Conservation (phyloP, 208 protist genomes). For the Leishmania tarentolae region DNA sequence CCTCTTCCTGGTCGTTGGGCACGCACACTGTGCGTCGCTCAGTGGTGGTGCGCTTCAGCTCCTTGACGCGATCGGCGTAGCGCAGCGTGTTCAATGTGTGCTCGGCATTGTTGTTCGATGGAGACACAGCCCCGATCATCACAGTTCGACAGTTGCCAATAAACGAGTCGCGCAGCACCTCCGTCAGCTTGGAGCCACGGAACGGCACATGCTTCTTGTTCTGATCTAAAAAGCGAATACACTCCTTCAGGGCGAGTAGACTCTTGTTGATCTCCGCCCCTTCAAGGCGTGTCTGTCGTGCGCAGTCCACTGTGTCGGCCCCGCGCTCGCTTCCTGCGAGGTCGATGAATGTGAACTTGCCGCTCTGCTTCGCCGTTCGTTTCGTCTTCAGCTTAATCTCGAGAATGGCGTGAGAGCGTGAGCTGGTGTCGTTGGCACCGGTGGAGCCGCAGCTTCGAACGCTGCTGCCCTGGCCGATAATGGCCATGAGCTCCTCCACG, state of each 20-base stretch:
- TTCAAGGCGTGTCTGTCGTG: slow-evolving; percentile 87
- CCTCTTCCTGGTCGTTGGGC: slow-evolving; percentile 30
- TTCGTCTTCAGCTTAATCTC: slow-evolving; percentile 49
- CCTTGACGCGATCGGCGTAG: slow-evolving; percentile 90
- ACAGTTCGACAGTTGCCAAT: slow-evolving; percentile 93
- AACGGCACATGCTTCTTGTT: slow-evolving; percentile 90
- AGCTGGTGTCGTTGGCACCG: slow-evolving; percentile 94
- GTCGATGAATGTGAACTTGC: slow-evolving; percentile 90
- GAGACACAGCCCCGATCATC: slow-evolving; percentile 93
- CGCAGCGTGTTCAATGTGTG: slow-evolving; percentile 84
- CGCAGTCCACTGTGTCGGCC: slow-evolving; percentile 74
- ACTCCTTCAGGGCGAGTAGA: slow-evolving; percentile 87
- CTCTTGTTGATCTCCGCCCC: slow-evolving; percentile 92
- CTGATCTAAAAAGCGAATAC: slow-evolving; percentile 81
- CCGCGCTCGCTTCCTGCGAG: slow-evolving; percentile 93
- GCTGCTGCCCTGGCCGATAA: slow-evolving; percentile 85
- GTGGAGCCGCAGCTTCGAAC: slow-evolving; percentile 88
- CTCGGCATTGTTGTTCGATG: slow-evolving; percentile 74
- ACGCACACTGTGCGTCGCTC: slow-evolving; percentile 31
- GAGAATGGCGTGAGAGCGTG: slow-evolving; percentile 96
- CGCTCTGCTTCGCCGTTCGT: slow-evolving; percentile 14
- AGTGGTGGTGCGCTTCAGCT: slow-evolving; percentile 65
- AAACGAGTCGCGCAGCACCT: slow-evolving; percentile 88
- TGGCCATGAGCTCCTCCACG: slow-evolving; percentile 61
- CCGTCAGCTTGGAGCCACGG: slow-evolving; percentile 93